phyloP scores from a whole-genome alignment of 495 filamentous ascomycete genomes.

The Astrocystis sublimbata region DNA sequence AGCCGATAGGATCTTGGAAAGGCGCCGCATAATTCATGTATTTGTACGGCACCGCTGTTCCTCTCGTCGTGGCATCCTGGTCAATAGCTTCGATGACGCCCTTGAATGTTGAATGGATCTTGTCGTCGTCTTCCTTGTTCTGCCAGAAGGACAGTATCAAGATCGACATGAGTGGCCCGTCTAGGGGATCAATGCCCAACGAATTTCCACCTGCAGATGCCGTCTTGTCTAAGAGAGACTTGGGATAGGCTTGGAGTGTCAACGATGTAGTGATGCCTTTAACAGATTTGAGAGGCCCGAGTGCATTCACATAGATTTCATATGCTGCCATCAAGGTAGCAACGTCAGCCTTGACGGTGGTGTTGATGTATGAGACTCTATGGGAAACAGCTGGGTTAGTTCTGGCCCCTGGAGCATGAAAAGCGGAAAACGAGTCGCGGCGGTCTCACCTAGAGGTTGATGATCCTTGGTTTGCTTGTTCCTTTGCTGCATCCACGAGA shows the following conservation, averaged over 20 bases:
- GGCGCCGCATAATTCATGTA: background rate
- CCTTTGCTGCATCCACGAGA: background rate
- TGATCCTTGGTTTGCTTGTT: background rate
- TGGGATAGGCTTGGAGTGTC: constrained; percentile 31
- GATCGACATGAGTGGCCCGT: constrained; percentile 20
- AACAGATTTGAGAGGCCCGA: too few species aligned
- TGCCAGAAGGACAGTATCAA: constrained; percentile 18
- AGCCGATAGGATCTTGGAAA: background rate
- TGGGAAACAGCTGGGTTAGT: background rate
- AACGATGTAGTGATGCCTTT: too few species aligned
- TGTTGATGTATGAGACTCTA: background rate
- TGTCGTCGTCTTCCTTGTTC: background rate
- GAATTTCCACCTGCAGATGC: constrained; percentile 31
- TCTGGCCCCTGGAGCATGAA: too few species aligned
- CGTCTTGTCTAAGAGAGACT: constrained; percentile 20
- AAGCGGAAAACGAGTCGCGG: too few species aligned
- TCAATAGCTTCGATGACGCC: background rate
- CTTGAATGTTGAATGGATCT: background rate
- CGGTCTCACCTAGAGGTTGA: too few species aligned
- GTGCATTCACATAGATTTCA: too few species aligned
- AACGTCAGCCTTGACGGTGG: too few species aligned
- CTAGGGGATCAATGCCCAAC: constrained; percentile 22
- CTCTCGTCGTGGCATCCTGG: background rate
- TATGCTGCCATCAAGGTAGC: too few species aligned
- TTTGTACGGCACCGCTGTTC: too few species aligned